Conservation (phyloP, 441 rosid genomes). For the Rhodomyrtus psidioides region DNA sequence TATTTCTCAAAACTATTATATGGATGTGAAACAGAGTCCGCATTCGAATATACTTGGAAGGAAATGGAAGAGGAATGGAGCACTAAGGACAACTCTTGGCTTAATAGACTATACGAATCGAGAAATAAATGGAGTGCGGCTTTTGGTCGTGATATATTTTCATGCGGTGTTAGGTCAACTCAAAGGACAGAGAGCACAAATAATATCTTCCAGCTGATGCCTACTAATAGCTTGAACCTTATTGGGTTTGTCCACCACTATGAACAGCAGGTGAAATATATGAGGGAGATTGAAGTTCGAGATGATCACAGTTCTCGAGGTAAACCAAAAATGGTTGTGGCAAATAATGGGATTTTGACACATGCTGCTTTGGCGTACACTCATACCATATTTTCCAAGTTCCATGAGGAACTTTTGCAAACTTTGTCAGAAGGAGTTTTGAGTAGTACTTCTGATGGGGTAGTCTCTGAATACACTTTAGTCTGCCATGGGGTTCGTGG, state of each 20-base stretch:
- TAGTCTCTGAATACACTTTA: neutral
- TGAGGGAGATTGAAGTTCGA: neutral
- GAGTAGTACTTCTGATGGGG: neutral
- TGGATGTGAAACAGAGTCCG: neutral
- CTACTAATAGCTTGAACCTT: neutral
- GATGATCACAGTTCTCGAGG: neutral
- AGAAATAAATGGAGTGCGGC: neutral
- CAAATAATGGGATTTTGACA: neutral
- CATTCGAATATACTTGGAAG: neutral
- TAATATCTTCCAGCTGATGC: neutral
- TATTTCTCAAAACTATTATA: neutral
- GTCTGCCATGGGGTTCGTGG: neutral
- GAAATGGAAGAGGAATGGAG: neutral
- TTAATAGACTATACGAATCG: neutral
- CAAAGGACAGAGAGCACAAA: conserved; percentile 2
- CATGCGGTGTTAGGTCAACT: neutral
- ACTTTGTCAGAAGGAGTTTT: neutral
- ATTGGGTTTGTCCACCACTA: neutral
- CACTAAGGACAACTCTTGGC: neutral
- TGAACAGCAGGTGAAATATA: neutral
- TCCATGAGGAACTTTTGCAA: neutral
- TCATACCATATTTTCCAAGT: neutral
- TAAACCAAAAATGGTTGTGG: neutral
- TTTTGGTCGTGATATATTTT: neutral
- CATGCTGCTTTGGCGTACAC: neutral